A percentile compares a stretch with the other conserved stretches of the same genome.
Conservation (phyloP, 768 basidiomycete species). For the Kwoniella bestiolae region DNA sequence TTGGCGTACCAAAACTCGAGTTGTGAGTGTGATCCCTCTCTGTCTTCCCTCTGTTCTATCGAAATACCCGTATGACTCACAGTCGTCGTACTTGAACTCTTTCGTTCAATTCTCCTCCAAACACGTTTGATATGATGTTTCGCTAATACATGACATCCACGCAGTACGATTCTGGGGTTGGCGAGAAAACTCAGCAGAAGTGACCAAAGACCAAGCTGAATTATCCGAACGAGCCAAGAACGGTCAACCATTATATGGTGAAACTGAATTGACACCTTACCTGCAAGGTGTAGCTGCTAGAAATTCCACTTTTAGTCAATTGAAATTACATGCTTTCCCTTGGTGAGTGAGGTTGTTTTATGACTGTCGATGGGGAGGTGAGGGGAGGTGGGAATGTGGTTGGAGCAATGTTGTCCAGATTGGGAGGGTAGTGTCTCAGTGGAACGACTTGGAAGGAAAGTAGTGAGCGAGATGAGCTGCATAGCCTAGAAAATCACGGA, state of each 20-base stretch:
- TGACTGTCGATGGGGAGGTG: too few species aligned
- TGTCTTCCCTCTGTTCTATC: too few species aligned
- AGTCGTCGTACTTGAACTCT: too few species aligned
- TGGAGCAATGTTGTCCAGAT: neutral
- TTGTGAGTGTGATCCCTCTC: too few species aligned
- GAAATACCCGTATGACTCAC: too few species aligned
- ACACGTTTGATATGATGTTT: neutral
- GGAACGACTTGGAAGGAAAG: too few species aligned
- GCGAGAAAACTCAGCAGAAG: slow-evolving; percentile 65
- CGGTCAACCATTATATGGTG: slow-evolving; percentile 85
- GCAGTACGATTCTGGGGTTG: slow-evolving; percentile 54
- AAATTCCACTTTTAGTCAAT: slow-evolving; percentile 90
- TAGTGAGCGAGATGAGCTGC: too few species aligned
- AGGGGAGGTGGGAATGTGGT: neutral
- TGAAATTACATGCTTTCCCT: slow-evolving; percentile 83
- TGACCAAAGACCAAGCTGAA: slow-evolving; percentile 75
- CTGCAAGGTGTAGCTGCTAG: slow-evolving; percentile 82
- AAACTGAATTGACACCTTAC: slow-evolving; percentile 79
- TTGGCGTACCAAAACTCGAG: slow-evolving; percentile 89
- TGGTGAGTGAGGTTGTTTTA: slow-evolving; percentile 67
- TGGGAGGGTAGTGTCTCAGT: neutral
- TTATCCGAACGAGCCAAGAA: slow-evolving; percentile 72
- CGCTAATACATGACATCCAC: neutral
- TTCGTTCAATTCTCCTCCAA: neutral
- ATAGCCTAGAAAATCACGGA: too few species aligned